Percentiles rank a stretch among this genome's conserved stretches.
phyloP scores from a whole-genome alignment of 2,329 filamentous ascomycete species.

The Neonectria neomacrospora region DNA sequence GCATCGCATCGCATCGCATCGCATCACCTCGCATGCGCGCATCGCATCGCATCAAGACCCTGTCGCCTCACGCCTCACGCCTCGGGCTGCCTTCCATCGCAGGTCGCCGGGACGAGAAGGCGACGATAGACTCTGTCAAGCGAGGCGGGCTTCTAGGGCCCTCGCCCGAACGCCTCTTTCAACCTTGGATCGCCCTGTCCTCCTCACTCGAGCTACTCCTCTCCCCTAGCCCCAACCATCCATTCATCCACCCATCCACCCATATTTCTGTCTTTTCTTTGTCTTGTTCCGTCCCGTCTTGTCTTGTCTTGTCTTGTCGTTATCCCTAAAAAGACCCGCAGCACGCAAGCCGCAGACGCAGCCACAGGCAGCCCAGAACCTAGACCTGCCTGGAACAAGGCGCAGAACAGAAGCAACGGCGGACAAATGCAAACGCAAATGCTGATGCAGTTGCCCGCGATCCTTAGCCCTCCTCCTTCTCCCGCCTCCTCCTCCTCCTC shows the following conservation, averaged over 20 bases:
- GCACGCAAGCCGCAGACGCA: slow-evolving; percentile 13
- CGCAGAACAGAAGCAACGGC: slow-evolving; percentile 35
- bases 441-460: slow-evolving; percentile 33
- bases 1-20: slow-evolving; percentile 35
- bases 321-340: neutral
- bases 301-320: neutral
- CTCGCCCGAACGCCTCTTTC: slow-evolving; percentile 27
- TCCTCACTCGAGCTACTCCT: neutral
- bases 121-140: slow-evolving; percentile 32
- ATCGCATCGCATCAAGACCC: slow-evolving; percentile 31
- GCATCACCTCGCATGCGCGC: slow-evolving; percentile 34
- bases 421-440: slow-evolving; percentile 25
- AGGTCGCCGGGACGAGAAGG: slow-evolving; percentile 28
- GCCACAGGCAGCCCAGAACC: slow-evolving; percentile 19
- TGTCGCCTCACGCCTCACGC: slow-evolving; percentile 24
- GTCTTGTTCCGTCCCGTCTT: neutral
- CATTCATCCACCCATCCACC: neutral
- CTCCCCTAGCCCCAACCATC: neutral
- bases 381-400: slow-evolving; percentile 26
- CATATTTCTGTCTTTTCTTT: neutral
- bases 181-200: slow-evolving; percentile 5
- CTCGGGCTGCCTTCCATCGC: slow-evolving; percentile 23
- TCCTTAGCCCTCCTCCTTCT: slow-evolving; percentile 27
- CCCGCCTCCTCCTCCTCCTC: slow-evolving; percentile 13
- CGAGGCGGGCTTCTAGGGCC: slow-evolving; percentile 22